These are phyloP conservation scores for Fusarium sp. DNA, from an alignment of 2,329 filamentous ascomycete genomes.

Conservation along the genomic window DNA sequence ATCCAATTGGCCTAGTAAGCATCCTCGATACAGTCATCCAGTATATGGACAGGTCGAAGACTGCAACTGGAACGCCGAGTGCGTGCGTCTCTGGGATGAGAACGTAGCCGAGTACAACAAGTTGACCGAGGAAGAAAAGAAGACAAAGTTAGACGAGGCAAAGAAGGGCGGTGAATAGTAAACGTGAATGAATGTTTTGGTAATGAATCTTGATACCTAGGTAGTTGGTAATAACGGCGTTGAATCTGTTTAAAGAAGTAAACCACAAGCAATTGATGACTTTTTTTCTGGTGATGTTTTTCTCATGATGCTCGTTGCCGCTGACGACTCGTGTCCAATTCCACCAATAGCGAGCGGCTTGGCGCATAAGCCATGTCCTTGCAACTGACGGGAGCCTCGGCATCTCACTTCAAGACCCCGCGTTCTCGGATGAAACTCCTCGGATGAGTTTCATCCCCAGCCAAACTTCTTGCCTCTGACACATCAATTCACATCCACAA, in stretches of 20 bases:
- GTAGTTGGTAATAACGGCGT: conserved; percentile 19
- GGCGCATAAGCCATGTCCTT: conserved; percentile 11
- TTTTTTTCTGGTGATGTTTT: neutral
- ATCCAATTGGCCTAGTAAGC: conserved; percentile 75
- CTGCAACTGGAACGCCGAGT: conserved; percentile 77
- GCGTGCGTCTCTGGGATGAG: conserved; percentile 74
- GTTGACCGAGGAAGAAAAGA: conserved; percentile 70
- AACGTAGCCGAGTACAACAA: conserved; percentile 71
- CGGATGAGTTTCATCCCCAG: neutral
- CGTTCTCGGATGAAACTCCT: neutral
- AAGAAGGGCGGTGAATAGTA: conserved; percentile 21
- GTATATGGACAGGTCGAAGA: conserved; percentile 77
- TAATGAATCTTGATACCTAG: neutral
- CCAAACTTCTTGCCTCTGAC: neutral
- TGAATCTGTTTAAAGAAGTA: conserved; percentile 12
- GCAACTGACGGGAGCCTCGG: conserved; percentile 3
- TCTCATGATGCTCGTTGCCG: neutral
- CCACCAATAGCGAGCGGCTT: conserved; percentile 23
- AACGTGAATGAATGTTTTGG: neutral
- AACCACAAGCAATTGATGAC: neutral
- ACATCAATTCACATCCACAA: neutral
- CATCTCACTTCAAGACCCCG: conserved; percentile 23
- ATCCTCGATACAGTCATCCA: conserved; percentile 75
- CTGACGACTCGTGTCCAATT: neutral
- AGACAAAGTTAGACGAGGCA: conserved; percentile 56